Base-by-base conservation (phyloP, 169 alveolate genomes). In the Plasmodium gallinaceum region DNA sequence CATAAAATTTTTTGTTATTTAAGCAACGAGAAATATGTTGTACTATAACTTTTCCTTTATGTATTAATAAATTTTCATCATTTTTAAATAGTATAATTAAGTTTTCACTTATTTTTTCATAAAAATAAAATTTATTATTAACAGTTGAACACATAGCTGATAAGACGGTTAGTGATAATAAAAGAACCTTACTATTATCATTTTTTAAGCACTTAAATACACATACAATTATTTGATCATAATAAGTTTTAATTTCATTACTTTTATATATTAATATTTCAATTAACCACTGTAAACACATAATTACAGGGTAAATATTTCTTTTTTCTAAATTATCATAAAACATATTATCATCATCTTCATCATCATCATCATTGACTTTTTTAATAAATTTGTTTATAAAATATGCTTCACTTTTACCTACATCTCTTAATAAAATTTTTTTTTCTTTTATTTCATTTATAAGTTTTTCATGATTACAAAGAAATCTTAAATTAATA, bases 71-170 rank as follows among this genome's bases (percentile, higher is more conserved):
- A 7, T 57, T 10, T n/a, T 83, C 91, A 83, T 83, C 83, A 37
- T 66, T 51, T 26, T 72, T 69, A 68, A 83, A 83, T 24, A 83
- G 18, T 0, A 24, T 45, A 7, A 83, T 68, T 10, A 83, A 57
- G 66, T 51, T 48, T 7, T 8, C 24, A 83, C 91, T 83, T 61
- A 83, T 72, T 6, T 83, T 71, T 26, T 83, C 74, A 46, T 83
- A 83, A 32, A 83, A 83, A 54, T 68, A n/a, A 10, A 83, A 83
- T 57, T 83, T 83, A 68, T 83, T 83, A 37, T 83, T 61, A 43
- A 83, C 91, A 0, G 85, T 83, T 0, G 85, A 68, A 62, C 91
- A 83, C 91, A 83, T 83, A 32, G 91, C 91, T 18, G 91, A 83
- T 12, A 83, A 46, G 9, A 83, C 91, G 2, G 91, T 83, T n/a